phyloP scores from a whole-genome alignment of 106 monocot species.

The Iris macrosiphon region DNA sequence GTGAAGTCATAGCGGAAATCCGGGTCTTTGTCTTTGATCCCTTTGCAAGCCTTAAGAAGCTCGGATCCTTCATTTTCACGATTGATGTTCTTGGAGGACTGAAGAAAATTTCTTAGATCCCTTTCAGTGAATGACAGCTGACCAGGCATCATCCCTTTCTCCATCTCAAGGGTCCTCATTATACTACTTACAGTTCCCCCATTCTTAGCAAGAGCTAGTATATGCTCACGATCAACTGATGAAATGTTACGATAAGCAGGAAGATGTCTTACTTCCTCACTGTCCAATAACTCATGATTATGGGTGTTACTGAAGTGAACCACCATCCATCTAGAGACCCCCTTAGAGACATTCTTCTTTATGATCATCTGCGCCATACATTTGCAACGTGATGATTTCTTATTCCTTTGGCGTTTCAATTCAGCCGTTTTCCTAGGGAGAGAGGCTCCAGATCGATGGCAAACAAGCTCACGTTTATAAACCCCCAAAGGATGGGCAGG shows the following conservation, averaged over 20 bases:
- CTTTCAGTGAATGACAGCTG: slow-evolving; percentile 68
- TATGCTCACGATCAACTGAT: slow-evolving; percentile 55
- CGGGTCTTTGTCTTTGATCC: slow-evolving; percentile 41
- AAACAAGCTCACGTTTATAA: slow-evolving; percentile 74
- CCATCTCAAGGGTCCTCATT: slow-evolving; percentile 62
- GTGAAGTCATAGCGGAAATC: slow-evolving; percentile 63
- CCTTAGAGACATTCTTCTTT: slow-evolving; percentile 63
- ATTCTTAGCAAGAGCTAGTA: slow-evolving; percentile 39
- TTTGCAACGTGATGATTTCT: slow-evolving; percentile 68
- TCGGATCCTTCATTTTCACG: slow-evolving; percentile 64
- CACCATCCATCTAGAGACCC: slow-evolving; percentile 56
- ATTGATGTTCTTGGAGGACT: slow-evolving; percentile 65
- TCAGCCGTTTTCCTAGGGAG: slow-evolving; percentile 66
- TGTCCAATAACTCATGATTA: slow-evolving; percentile 68
- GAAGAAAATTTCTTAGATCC: slow-evolving; percentile 77
- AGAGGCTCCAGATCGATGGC: slow-evolving; percentile 65
- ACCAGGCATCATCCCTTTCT: slow-evolving; percentile 46
- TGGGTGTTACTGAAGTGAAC: slow-evolving; percentile 70
- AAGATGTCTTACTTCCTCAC: slow-evolving; percentile 65
- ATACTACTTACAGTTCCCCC: slow-evolving; percentile 65
- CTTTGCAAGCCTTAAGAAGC: slow-evolving; percentile 65
- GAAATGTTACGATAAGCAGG: slow-evolving; percentile 78
- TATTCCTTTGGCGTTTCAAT: slow-evolving; percentile 70
- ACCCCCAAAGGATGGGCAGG: slow-evolving; percentile 61
- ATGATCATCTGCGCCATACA: slow-evolving; percentile 83